phyloP scores from a whole-genome alignment of 116 monocot genomes.

The Trichopus zeylanicus region DNA sequence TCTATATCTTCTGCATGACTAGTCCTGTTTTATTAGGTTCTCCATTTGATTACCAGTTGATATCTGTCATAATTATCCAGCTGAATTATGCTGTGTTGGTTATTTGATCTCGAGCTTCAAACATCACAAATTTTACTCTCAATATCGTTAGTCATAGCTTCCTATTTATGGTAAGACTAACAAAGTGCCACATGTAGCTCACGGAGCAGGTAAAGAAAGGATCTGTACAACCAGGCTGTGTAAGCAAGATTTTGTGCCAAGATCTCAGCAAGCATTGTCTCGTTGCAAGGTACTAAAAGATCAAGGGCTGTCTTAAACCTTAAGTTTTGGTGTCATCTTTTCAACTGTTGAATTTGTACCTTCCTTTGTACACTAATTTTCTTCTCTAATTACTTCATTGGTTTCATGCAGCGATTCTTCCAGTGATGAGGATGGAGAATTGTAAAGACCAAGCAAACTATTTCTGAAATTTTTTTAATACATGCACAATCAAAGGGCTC shows the following conservation, averaged over 20 bases:
- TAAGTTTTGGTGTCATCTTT: background rate
- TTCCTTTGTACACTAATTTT: background rate
- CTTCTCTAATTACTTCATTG: background rate
- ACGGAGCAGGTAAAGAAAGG: slow-evolving; percentile 42
- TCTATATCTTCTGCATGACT: no score
- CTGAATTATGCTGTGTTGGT: no score
- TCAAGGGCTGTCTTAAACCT: background rate
- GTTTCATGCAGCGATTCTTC: slow-evolving; percentile 16
- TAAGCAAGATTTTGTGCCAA: slow-evolving; percentile 45
- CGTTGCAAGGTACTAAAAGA: slow-evolving; percentile 14
- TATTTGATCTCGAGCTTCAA: no score
- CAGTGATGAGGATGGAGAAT: slow-evolving; percentile 17
- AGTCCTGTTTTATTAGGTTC: no score
- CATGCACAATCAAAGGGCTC: background rate
- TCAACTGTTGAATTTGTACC: background rate
- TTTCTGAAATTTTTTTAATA: background rate
- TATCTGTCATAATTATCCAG: no score
- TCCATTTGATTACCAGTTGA: no score
- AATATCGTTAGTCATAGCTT: background rate
- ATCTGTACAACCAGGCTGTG: slow-evolving; percentile 30
- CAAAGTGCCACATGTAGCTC: slow-evolving; percentile 27
- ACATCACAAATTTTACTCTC: no score
- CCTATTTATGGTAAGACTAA: background rate
- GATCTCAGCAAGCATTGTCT: slow-evolving; percentile 54
- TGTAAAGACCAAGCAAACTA: slow-evolving; percentile 14